Conservation (phyloP, 1,284 basidiomycete genomes). For the Mrakiaceae sp. region DNA sequence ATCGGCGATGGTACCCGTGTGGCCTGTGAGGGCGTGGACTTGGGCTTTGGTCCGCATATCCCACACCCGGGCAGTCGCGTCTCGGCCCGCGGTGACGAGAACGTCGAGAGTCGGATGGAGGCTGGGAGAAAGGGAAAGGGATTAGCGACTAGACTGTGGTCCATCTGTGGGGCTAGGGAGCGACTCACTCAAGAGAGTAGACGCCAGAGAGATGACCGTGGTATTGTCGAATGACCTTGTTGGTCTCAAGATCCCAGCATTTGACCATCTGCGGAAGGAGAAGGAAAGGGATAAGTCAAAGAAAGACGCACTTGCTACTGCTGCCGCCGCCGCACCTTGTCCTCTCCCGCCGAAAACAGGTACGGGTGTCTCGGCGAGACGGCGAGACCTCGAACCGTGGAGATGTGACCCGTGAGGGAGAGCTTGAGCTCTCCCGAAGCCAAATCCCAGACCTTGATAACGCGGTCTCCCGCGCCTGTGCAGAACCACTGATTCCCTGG, state of each 20-base stretch:
- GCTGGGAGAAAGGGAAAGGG: constrained; percentile 27
- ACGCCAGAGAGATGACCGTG: constrained; percentile 96
- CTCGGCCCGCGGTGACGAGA: constrained; percentile 86
- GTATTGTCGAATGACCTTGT: constrained; percentile 97
- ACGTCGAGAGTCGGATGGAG: constrained; percentile 94
- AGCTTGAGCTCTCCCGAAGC: constrained; percentile 91
- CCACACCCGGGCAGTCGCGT: constrained; percentile 91
- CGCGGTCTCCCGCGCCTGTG: constrained; percentile 91
- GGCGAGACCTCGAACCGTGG: constrained; percentile 86
- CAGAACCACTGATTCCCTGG: constrained; percentile 99
- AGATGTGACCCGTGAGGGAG: constrained; percentile 93
- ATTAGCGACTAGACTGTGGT: not conserved
- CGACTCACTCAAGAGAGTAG: constrained; percentile 54
- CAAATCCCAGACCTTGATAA: constrained; percentile 99
- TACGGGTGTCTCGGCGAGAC: constrained; percentile 91
- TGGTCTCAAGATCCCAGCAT: constrained; percentile 98
- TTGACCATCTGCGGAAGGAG: constrained; percentile 74
- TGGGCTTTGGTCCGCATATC: constrained; percentile 97
- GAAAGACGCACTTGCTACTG: not conserved
- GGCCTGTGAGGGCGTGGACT: constrained; percentile 84
- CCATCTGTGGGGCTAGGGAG: not conserved
- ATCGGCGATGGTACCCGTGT: constrained; percentile 86
- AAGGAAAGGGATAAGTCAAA: not conserved
- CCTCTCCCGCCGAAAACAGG: constrained; percentile 92
- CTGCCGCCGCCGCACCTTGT: constrained; percentile 59